Base-by-base conservation (phyloP, 1,284 basidiomycete species). In the Apiotrichum gamsii region DNA sequence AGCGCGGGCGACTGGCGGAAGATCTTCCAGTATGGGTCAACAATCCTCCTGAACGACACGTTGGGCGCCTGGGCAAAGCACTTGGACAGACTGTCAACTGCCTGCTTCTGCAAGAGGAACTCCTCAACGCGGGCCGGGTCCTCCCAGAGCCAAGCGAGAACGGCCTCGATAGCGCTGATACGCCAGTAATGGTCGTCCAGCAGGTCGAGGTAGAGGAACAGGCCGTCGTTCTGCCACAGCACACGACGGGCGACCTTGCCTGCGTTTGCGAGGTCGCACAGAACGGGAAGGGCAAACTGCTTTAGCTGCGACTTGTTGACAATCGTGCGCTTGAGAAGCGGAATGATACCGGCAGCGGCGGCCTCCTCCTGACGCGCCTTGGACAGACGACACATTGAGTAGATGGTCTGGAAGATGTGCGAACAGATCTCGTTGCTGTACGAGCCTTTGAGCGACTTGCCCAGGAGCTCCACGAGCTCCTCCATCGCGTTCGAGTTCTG, bases 401-500 rank as follows among this genome's bases (percentile, higher is more conserved):
- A 95, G 62, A 90, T 88, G 0, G 90, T 90, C 71, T 94, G 90
- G 77, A 95, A 90, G 46, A 94, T 83, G 55, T 73, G 69, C 29
- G 70, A 72, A 44, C 87, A 84, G 69, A 94, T 86, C 80, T 95
- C 91, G 32, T 90, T 85, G 61, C 82, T 85, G 59, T 90, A 83
- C 1, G 82, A 79, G 4, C 88, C 85, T 15, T 82, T 77, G 48
- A 83, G 82, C 61, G 88, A 84, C 62, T 89, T 83, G 24, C 87
- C 86, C 23, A 97, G 75, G 11, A 95, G 81, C 32, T 79, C 80
- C 35, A 91, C 83, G 10, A 98, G 77, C 42, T 90, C 84, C 67
- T 96, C 90, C 54, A 97, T 87, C 1, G 89, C 85, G 62, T 96
- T 95, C 28, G 91, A 90, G 58, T 96, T 96, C 71, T 97, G 93